Evolutionary conservation across 164 flowering plant species (phyloP).

Genomic region (Sextonia rubra): DNA sequence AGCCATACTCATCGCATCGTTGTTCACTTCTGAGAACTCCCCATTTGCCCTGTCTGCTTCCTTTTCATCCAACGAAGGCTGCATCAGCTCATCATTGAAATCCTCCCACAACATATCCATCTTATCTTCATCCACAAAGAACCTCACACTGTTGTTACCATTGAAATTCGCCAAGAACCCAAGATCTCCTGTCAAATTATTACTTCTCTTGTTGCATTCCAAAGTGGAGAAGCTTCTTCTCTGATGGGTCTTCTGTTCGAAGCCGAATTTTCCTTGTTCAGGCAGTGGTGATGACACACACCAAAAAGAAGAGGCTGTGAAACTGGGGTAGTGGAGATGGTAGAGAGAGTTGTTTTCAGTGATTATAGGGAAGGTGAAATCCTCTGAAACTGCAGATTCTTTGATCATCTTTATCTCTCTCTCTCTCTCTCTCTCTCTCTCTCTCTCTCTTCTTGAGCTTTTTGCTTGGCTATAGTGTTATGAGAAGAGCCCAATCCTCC

Average conservation of each 20-base stretch:
- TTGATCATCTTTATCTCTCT: neutral
- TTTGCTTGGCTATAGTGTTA: neutral
- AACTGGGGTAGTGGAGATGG: slow-evolving; percentile 10
- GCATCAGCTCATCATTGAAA: slow-evolving; percentile 45
- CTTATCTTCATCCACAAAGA: slow-evolving; percentile 36
- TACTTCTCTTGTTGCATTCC: slow-evolving; percentile 4
- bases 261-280: neutral
- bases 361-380: slow-evolving; percentile 45
- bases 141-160: neutral
- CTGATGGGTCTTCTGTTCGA: neutral
- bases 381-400: slow-evolving; percentile 26
- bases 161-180: neutral
- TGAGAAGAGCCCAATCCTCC: neutral
- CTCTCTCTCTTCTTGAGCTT: neutral
- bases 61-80: slow-evolving; percentile 8
- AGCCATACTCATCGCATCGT: neutral
- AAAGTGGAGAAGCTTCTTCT: slow-evolving; percentile 20
- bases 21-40: neutral
- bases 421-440: neutral
- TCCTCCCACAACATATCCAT: slow-evolving; percentile 76
- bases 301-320: slow-evolving; percentile 44
- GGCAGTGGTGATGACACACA: slow-evolving; percentile 19
- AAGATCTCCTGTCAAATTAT: neutral
- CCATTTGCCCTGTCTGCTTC: neutral
- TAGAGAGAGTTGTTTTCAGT: slow-evolving; percentile 9